Evolutionary conservation across 1,284 basidiomycete species (phyloP).

Genomic region (Leccinum glutinopallens): DNA sequence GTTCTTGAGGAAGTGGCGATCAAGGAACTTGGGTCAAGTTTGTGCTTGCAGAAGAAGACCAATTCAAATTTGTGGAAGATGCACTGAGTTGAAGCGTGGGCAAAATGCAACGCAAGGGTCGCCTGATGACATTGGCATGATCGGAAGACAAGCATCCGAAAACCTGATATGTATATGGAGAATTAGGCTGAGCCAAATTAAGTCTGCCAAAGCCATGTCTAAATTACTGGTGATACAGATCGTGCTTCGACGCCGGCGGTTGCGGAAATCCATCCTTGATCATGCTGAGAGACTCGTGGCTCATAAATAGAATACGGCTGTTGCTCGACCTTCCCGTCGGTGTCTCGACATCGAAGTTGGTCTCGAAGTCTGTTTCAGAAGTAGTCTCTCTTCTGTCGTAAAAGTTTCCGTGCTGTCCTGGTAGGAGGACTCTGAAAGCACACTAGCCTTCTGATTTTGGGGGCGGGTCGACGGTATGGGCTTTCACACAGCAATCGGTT

Average conservation of each 20-base stretch:
- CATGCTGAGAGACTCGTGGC: slow-evolving; percentile 13
- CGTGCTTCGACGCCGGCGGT: slow-evolving; percentile 70
- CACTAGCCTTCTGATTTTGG: slow-evolving; percentile 17
- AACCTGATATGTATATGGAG: slow-evolving; percentile 46
- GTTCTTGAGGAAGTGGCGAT: too few relatives aligned
- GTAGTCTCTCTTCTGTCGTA: slow-evolving; percentile 70
- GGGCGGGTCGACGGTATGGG: slow-evolving; percentile 40
- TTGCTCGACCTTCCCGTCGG: slow-evolving; percentile 17
- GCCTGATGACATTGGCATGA: slow-evolving; percentile 24
- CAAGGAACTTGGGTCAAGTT: too few relatives aligned
- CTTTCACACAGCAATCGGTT: slow-evolving; percentile 59
- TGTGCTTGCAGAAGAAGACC: too few relatives aligned
- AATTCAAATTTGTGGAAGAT: slow-evolving; percentile 37
- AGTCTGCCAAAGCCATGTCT: slow-evolving; percentile 86
- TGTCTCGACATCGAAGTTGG: slow-evolving; percentile 63
- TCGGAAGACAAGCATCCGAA: slow-evolving; percentile 53
- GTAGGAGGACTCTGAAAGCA: slow-evolving; percentile 6
- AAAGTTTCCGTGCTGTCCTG: slow-evolving; percentile 33
- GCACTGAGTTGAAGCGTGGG: slow-evolving; percentile 86
- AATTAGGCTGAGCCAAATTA: slow-evolving; percentile 28
- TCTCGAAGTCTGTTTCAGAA: slow-evolving; percentile 50
- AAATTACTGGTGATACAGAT: slow-evolving; percentile 90
- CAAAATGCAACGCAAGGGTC: slow-evolving; percentile 67
- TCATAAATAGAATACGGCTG: not conserved
- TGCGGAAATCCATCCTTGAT: slow-evolving; percentile 22